Evolutionary conservation across 225 moss, liverwort and hornwort genomes (phyloP).

Genomic region (Ulota crispa): DNA sequence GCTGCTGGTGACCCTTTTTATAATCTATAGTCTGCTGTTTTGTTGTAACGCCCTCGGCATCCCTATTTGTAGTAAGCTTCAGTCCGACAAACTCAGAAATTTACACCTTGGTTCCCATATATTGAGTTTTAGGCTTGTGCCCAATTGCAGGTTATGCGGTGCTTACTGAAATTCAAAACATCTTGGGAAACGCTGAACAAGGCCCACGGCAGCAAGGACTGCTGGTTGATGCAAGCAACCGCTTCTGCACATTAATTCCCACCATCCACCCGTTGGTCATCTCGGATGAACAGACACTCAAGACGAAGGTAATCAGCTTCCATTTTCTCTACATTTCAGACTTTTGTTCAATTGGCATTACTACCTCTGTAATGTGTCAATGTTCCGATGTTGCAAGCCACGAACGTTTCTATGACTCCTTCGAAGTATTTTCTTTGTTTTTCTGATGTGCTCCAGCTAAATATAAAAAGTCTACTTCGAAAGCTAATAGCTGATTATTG

Average conservation of each 20-base stretch:
- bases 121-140: slow-evolving; percentile 1
- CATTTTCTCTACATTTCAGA: neutral
- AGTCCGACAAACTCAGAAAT: neutral
- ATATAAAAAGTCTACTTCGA: too few relatives aligned
- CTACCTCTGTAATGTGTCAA: neutral
- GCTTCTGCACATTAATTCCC: slow-evolving; percentile 95
- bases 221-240: slow-evolving; percentile 91
- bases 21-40: too few relatives aligned
- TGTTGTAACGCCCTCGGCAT: too few relatives aligned
- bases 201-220: slow-evolving; percentile 63
- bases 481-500: too few relatives aligned
- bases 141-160: slow-evolving; percentile 75
- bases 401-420: neutral
- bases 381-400: neutral
- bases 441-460: too few relatives aligned
- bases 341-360: neutral
- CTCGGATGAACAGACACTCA: slow-evolving; percentile 55
- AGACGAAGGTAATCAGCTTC: slow-evolving; percentile 66
- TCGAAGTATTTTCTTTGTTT: neutral
- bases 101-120: neutral
- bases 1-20: too few relatives aligned
- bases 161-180: slow-evolving; percentile 92
- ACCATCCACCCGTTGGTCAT: slow-evolving; percentile 83
- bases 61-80: neutral
- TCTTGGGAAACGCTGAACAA: slow-evolving; percentile 47